phyloP scores from a whole-genome alignment of 1,284 basidiomycete genomes.

The Rhodotorula sp. region DNA sequence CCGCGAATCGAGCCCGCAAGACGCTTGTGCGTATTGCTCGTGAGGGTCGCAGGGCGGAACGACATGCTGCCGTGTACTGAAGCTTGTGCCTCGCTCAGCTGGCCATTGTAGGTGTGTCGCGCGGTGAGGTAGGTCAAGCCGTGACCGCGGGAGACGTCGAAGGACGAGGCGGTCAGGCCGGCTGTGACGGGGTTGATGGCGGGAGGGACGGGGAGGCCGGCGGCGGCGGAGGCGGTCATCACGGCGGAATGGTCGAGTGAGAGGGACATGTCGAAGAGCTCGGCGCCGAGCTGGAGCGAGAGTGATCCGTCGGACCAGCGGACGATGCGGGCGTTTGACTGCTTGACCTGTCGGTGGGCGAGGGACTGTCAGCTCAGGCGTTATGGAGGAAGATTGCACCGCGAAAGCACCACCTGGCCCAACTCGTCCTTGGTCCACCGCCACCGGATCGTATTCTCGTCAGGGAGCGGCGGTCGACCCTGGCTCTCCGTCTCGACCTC shows the following conservation, averaged over 20 bases:
- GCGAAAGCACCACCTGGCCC: slow-evolving; percentile 64
- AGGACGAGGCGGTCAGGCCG: slow-evolving; percentile 51
- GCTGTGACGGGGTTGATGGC: slow-evolving; percentile 8
- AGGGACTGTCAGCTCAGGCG: neutral
- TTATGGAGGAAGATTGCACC: slow-evolving; percentile 4
- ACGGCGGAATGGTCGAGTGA: slow-evolving; percentile 68
- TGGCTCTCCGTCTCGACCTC: slow-evolving; percentile 55
- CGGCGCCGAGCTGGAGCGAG: slow-evolving; percentile 79
- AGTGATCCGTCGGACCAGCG: slow-evolving; percentile 88
- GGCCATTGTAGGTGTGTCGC: slow-evolving; percentile 75
- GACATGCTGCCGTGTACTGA: slow-evolving; percentile 78
- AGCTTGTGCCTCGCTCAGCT: slow-evolving; percentile 75
- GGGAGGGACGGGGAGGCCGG: slow-evolving; percentile 11
- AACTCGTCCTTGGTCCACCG: slow-evolving; percentile 73
- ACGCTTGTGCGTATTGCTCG: slow-evolving; percentile 82
- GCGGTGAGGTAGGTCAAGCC: slow-evolving; percentile 77
- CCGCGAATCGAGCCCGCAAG: slow-evolving; percentile 75
- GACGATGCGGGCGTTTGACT: slow-evolving; percentile 83
- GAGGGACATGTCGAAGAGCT: slow-evolving; percentile 81
- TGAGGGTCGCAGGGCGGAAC: slow-evolving; percentile 81
- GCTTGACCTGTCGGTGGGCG: slow-evolving; percentile 57
- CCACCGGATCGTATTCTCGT: slow-evolving; percentile 89
- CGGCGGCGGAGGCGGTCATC: slow-evolving; percentile 14
- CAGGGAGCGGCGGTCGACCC: slow-evolving; percentile 58
- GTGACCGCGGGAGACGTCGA: slow-evolving; percentile 53